Evolutionary conservation across 768 basidiomycete species (phyloP).

Genomic region (Kwoniella europaea): DNA sequence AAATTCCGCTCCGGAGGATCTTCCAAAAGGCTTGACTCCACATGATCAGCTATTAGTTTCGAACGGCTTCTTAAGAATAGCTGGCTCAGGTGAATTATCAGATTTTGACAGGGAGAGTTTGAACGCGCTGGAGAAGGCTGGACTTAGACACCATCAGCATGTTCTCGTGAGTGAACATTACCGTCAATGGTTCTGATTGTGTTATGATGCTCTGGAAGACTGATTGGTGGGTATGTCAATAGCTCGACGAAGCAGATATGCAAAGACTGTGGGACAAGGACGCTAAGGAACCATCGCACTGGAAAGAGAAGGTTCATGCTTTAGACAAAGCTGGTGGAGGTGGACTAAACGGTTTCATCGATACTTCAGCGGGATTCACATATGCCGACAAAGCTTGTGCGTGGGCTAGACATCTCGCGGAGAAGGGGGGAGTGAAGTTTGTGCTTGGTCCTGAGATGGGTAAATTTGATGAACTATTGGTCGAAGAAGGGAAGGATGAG

Average conservation of each 20-base stretch:
- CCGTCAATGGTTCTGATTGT: neutral
- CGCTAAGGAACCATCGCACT: slow-evolving; percentile 7
- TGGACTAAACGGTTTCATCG: slow-evolving; percentile 33
- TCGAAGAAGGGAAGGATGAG: neutral
- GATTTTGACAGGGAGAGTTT: slow-evolving; percentile 32
- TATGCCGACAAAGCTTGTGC: slow-evolving; percentile 41
- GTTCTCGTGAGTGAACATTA: slow-evolving; percentile 23
- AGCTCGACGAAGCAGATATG: slow-evolving; percentile 13
- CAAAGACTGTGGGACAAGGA: slow-evolving; percentile 15
- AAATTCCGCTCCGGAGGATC: slow-evolving; percentile 17
- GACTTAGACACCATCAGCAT: slow-evolving; percentile 33
- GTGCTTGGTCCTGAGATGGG: slow-evolving; percentile 30
- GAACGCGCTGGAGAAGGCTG: slow-evolving; percentile 32
- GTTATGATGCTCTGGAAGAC: neutral
- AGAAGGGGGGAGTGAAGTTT: slow-evolving; percentile 37
- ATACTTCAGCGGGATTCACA: slow-evolving; percentile 39
- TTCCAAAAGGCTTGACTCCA: slow-evolving; percentile 32
- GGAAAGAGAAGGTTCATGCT: slow-evolving; percentile 26
- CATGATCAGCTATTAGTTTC: slow-evolving; percentile 27
- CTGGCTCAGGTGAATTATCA: slow-evolving; percentile 23
- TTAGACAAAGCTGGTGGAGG: slow-evolving; percentile 21
- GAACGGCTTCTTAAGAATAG: slow-evolving; percentile 33
- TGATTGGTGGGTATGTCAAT: neutral
- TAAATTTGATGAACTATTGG: slow-evolving; percentile 25
- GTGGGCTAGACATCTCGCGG: slow-evolving; percentile 32